These are phyloP conservation scores for Cordyceps farinosa DNA, from an alignment of 2,329 filamentous ascomycete genomes.

Conservation along the genomic window DNA sequence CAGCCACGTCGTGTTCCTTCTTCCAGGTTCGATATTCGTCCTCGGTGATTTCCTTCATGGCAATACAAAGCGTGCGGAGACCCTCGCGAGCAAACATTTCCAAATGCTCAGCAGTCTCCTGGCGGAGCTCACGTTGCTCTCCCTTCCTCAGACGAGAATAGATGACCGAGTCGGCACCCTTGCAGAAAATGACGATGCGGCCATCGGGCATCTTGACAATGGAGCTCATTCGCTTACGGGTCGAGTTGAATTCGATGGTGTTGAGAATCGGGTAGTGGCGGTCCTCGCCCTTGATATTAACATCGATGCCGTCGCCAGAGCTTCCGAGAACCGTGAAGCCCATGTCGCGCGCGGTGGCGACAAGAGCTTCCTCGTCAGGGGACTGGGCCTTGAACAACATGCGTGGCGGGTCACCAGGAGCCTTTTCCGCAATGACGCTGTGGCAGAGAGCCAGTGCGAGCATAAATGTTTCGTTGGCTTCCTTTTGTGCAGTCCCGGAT, in stretches of 20 bases:
- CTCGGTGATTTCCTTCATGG: conserved; percentile 74
- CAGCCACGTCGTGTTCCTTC: conserved; percentile 80
- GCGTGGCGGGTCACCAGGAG: conserved; percentile 82
- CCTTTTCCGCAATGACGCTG: conserved; percentile 87
- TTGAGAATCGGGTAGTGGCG: conserved; percentile 84
- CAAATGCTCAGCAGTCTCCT: conserved; percentile 83
- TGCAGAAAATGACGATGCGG: conserved; percentile 88
- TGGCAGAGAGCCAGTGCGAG: conserved; percentile 92
- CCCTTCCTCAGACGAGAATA: conserved; percentile 85
- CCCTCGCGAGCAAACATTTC: conserved; percentile 97
- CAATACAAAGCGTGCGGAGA: conserved; percentile 90
- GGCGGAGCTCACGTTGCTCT: conserved; percentile 79
- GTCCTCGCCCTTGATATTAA: conserved; percentile 86
- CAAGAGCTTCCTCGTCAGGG: conserved; percentile 90
- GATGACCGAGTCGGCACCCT: conserved; percentile 95
- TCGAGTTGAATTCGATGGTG: conserved; percentile 96
- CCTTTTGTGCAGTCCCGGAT: conserved; percentile 70
- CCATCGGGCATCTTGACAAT: conserved; percentile 94
- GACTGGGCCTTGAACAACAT: conserved; percentile 97
- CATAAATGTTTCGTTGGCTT: conserved; percentile 87
- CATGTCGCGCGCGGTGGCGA: conserved; percentile 90
- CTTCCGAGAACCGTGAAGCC: conserved; percentile 89
- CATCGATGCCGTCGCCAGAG: conserved; percentile 72
- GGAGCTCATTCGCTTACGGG: conserved; percentile 94
- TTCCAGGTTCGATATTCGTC: conserved; percentile 83